A percentile compares a stretch with the other conserved stretches of the same genome.
phyloP scores from a whole-genome alignment of 2,329 filamentous ascomycete species.

The Colletotrichum sp. region DNA sequence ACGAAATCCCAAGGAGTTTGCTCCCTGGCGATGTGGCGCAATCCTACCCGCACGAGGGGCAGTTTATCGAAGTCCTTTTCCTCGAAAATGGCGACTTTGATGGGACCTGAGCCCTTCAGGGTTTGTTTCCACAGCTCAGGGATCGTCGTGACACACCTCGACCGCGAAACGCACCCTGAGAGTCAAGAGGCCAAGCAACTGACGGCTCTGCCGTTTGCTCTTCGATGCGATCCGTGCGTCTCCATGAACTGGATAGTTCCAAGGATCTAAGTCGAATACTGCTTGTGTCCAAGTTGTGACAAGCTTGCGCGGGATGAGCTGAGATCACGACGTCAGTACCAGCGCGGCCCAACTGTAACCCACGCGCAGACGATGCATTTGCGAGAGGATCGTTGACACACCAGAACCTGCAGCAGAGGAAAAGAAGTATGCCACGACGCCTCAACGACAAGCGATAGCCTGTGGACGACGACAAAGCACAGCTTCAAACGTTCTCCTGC shows the following conservation, averaged over 20 bases:
- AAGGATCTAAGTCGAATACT: background rate
- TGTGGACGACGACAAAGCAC: background rate
- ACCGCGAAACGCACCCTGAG: no score
- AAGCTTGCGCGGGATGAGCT: background rate
- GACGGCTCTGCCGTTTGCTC: background rate
- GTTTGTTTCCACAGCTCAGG: no score
- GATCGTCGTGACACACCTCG: no score
- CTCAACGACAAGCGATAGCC: background rate
- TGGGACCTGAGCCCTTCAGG: no score
- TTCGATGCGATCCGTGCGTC: background rate
- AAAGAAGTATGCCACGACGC: background rate
- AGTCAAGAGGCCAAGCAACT: background rate
- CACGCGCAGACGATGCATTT: fast-evolving
- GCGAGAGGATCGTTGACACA: background rate
- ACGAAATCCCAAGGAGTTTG: no score
- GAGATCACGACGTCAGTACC: background rate
- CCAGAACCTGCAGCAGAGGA: background rate
- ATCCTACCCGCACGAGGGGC: no score
- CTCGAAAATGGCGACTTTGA: no score
- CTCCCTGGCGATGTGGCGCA: no score
- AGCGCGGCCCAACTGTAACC: background rate
- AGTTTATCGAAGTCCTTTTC: no score
- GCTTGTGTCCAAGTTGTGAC: background rate
- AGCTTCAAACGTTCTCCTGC: background rate
- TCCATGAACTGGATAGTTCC: background rate